Conservation (phyloP, 169 alveolate genomes). For the Plasmodium billcollinsi region DNA sequence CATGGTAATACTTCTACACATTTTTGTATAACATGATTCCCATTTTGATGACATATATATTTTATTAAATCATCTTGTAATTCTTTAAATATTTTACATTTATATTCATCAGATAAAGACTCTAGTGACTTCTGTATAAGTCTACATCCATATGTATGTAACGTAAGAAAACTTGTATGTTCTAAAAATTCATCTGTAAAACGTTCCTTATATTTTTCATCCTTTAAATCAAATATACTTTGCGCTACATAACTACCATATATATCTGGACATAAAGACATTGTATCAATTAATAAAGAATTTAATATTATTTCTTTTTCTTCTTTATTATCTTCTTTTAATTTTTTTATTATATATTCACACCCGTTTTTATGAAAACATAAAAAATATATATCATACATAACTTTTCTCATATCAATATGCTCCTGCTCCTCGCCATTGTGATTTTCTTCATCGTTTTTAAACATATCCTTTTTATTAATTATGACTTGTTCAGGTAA, state of each 20-base stretch:
- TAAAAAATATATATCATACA: slow-evolving; percentile 51
- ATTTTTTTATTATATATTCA: slow-evolving; percentile 58
- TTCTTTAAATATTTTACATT: slow-evolving; percentile 54
- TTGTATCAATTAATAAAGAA: slow-evolving; percentile 58
- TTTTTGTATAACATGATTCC: slow-evolving; percentile 76
- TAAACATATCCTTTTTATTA: background rate
- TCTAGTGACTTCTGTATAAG: slow-evolving; percentile 74
- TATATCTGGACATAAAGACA: slow-evolving; percentile 56
- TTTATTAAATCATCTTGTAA: slow-evolving; percentile 50
- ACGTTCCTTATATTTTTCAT: slow-evolving; percentile 49
- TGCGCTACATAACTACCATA: slow-evolving; percentile 78
- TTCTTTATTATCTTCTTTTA: slow-evolving; percentile 52
- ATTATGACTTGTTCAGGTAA: background rate
- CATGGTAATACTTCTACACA: slow-evolving; percentile 73
- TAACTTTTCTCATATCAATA: slow-evolving; percentile 26
- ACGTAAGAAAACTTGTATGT: slow-evolving; percentile 41
- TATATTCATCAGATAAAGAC: slow-evolving; percentile 52
- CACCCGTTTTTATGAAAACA: slow-evolving; percentile 75
- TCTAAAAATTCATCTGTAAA: slow-evolving; percentile 49
- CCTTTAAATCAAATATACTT: slow-evolving; percentile 56
- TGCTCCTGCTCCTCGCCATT: background rate
- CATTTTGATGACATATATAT: slow-evolving; percentile 75
- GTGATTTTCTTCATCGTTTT: background rate
- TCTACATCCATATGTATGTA: slow-evolving; percentile 77
- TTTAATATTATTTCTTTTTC: slow-evolving; percentile 40